phyloP scores from a whole-genome alignment of 1,139 yeast species.

The Debaryomyces sp. region DNA sequence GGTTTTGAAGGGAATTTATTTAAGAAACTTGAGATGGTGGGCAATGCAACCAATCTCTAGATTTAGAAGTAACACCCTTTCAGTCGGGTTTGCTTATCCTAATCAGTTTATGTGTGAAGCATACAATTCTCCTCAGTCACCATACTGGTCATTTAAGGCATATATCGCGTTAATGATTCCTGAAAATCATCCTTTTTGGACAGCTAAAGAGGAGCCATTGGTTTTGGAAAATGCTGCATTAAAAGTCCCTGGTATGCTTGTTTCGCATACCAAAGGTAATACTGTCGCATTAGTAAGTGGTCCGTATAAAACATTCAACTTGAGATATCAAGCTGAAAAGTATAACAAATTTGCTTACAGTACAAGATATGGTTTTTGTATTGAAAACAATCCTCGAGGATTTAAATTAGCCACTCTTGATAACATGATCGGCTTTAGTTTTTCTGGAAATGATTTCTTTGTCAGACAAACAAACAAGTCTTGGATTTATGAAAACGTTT shows the following conservation, averaged over 20 bases:
- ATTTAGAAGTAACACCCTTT: slow-evolving; percentile 19
- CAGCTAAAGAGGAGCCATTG: slow-evolving; percentile 12
- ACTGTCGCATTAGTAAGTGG: slow-evolving; percentile 27
- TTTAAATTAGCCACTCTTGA: slow-evolving; percentile 21
- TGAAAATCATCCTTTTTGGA: slow-evolving; percentile 22
- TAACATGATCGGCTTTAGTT: slow-evolving; percentile 19
- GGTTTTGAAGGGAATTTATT: slow-evolving; percentile 23
- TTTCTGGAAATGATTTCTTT: slow-evolving; percentile 11
- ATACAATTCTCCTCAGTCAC: slow-evolving; percentile 31
- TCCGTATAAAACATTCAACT: slow-evolving; percentile 20
- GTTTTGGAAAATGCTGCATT: slow-evolving; percentile 6
- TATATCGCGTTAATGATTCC: slow-evolving; percentile 19
- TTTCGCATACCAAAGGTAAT: slow-evolving; percentile 22
- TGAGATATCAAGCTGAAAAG: slow-evolving; percentile 24
- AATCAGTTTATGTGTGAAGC: slow-evolving; percentile 26
- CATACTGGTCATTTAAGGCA: slow-evolving; percentile 30
- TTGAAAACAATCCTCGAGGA: slow-evolving; percentile 17
- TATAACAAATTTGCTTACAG: slow-evolving; percentile 32
- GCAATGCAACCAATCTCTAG: slow-evolving; percentile 22
- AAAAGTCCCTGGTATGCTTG: slow-evolving; percentile 18
- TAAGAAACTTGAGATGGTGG: slow-evolving; percentile 30
- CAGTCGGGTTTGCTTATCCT: slow-evolving; percentile 30
- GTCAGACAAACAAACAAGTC: slow-evolving; percentile 13
- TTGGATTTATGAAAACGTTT: slow-evolving; percentile 13
- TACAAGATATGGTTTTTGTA: slow-evolving; percentile 27